Evolutionary conservation across 2,329 filamentous ascomycete genomes (phyloP), one percentile per base, ranked within the genome.

Genomic region (Microthyrium microscopicum): DNA sequence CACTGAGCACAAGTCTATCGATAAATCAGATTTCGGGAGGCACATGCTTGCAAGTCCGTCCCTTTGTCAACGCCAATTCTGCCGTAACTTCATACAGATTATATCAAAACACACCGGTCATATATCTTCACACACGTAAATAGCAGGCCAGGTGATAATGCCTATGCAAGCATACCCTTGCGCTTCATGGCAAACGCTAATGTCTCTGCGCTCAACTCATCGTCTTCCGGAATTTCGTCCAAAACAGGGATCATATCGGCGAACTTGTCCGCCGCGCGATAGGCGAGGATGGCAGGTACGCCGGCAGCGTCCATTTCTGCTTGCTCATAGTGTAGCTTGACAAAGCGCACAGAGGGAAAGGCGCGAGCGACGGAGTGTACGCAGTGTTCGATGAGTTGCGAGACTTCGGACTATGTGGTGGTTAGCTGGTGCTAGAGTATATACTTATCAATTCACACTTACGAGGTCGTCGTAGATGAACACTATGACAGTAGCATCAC

Each of bases 291-390:
- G 4, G 89, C 83, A 1, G 89, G 89, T 2, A 93, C 79, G 29
- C 77, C 77, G 20, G 84, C 79, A 38, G 79, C 73, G 52, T 94
- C 83, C 64, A 95, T 93, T 53, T 95, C 85, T 24, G 93, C 91
- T 38, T 93, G 85, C 40, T 80, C 75, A 51, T 83, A 82, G 55
- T 92, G 77, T 30, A 95, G 70, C 58, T 87, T 91, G 58, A 95
- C 70, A 50, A 98, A 95, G 49, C 81, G 82, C 21, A 80, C 70
- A 7, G 73, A 68, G 16, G 71, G 65, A 49, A 93, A 64, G 39
- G 69, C 63, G 40, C 66, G 62, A 26, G 92, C 83, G 19, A 95
- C 65, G 2, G 77, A 77, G 33, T 66, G 59, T 45, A 98, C 64
- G 33, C 79, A 84, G 26, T 73, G 67, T 52, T 93, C 82, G 39